These are phyloP conservation scores for Russula brevipes DNA, from an alignment of 768 basidiomycete species.

Conservation along the genomic window DNA sequence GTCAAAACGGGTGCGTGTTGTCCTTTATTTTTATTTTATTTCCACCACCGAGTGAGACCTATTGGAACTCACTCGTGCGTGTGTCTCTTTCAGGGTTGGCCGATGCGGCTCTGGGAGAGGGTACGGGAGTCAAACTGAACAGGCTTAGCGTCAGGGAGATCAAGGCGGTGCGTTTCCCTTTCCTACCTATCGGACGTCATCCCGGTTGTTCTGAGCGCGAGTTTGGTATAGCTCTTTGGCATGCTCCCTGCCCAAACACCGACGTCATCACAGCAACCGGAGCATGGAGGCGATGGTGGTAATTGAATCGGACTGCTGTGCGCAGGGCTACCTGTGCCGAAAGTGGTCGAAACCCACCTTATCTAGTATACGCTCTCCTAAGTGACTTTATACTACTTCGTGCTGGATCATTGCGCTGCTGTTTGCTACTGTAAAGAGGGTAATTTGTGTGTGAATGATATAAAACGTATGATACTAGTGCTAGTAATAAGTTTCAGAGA, in stretches of 20 bases:
- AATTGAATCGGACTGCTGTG: not conserved
- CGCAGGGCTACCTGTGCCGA: no score
- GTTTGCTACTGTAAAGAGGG: no score
- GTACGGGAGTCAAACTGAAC: constrained; percentile 52
- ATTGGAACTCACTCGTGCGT: no score
- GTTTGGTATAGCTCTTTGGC: constrained; percentile 28
- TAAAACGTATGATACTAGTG: no score
- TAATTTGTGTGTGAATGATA: no score
- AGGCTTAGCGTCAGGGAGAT: constrained; percentile 68
- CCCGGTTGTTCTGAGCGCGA: not conserved
- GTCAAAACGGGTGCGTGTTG: constrained; percentile 49
- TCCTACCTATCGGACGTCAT: not conserved
- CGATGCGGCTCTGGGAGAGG: constrained; percentile 68
- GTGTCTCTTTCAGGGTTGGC: constrained; percentile 41
- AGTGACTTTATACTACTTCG: no score
- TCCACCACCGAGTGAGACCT: no score
- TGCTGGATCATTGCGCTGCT: no score
- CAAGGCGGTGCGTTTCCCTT: constrained; percentile 43
- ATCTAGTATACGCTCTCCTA: no score
- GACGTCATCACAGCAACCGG: not conserved
- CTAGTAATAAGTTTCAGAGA: no score
- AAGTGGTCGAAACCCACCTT: no score
- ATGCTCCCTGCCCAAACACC: constrained; percentile 22
- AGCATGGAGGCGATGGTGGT: not conserved
- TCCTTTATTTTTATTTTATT: no score